Percentiles rank a stretch among this genome's conserved stretches.
These are phyloP conservation scores for Colletotrichum costaricense DNA, from an alignment of 2,329 filamentous ascomycete species.

Conservation along the genomic window DNA sequence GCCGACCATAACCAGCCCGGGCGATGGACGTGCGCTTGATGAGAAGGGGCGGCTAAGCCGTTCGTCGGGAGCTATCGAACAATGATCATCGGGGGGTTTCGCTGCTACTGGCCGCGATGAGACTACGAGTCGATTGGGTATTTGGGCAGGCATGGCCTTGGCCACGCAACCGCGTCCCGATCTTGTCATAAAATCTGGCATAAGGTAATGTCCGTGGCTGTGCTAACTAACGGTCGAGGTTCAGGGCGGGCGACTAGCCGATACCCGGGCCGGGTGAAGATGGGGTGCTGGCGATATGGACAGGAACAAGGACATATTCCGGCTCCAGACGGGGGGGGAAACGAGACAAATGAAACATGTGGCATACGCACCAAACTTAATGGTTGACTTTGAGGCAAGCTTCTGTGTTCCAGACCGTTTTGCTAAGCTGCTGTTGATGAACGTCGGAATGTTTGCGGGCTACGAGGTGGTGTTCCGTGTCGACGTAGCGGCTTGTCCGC, in stretches of 20 bases:
- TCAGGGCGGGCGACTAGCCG: conserved; percentile 3
- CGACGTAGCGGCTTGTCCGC: conserved; percentile 4
- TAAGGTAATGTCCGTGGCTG: conserved; percentile 28
- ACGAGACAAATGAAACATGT: conserved; percentile 7
- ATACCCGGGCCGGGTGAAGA: background rate
- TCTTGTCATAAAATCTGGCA: conserved; percentile 32
- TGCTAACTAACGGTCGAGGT: background rate
- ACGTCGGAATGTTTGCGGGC: background rate
- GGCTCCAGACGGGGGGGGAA: background rate
- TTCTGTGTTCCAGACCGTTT: background rate
- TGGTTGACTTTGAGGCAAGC: background rate
- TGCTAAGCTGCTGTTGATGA: too few relatives aligned
- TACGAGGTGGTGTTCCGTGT: background rate
- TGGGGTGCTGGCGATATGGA: background rate
- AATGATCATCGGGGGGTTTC: conserved; percentile 34
- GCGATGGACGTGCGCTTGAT: conserved; percentile 25
- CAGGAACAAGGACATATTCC: background rate
- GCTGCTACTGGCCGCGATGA: conserved; percentile 24
- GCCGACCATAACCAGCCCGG: conserved; percentile 23
- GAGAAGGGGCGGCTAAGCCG: conserved; percentile 24
- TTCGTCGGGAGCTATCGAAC: conserved; percentile 32
- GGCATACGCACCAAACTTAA: background rate
- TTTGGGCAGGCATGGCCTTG: conserved; percentile 34
- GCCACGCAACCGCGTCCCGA: conserved; percentile 31
- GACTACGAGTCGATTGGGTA: conserved; percentile 13